Base-by-base conservation (phyloP, 345 rosid genomes). In the Pugionium dolabratum region DNA sequence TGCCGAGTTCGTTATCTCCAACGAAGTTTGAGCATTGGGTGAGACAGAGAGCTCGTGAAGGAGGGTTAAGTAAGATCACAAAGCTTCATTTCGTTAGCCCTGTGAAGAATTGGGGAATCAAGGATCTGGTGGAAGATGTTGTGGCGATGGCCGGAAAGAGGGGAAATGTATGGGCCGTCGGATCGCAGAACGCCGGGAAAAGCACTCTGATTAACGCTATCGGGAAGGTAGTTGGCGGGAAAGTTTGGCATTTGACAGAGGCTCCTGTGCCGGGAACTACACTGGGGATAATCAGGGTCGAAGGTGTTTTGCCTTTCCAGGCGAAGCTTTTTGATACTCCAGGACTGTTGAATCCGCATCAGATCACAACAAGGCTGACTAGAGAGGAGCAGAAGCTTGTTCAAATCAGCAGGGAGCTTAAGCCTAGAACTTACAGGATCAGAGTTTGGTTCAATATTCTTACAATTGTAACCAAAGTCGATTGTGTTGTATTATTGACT, bases 201-300 rank as follows among this genome's bases (percentile, higher is more conserved):
- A 94, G 90, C 70, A 88, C 97, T 5, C 62, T 90, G 82, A 84
- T 90, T 34, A 92, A 94, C 62, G 91, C 95, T 0, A 78, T 94
- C 27, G 85, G 80, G 70, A 83, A 81, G 83, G 72, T 72, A 56
- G 82, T 74, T 64, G 79, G 77, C 39, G 82, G 74, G 59, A 81
- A 80, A 67, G 75, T 69, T 59, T 84, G 78, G 69, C 86, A 76
- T 71, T 73, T 94, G 76, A 94, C 97, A 0, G 97, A 90, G 74
- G 99, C 96, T 18, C 91, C 96, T 4, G 88, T 88, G 57, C 97
- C 97, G 0, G 97, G 99, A 7, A 94, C 97, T 1, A 88, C 97
- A 0, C 67, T 90, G 68, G 97, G 97, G 56, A 90, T 88, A 39
- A 80, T 88, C 4, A 83, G 90, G 69, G 79, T 88, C 39, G 97